phyloP scores from a whole-genome alignment of 1,284 basidiomycete genomes.

The Trichosporon sp. region DNA sequence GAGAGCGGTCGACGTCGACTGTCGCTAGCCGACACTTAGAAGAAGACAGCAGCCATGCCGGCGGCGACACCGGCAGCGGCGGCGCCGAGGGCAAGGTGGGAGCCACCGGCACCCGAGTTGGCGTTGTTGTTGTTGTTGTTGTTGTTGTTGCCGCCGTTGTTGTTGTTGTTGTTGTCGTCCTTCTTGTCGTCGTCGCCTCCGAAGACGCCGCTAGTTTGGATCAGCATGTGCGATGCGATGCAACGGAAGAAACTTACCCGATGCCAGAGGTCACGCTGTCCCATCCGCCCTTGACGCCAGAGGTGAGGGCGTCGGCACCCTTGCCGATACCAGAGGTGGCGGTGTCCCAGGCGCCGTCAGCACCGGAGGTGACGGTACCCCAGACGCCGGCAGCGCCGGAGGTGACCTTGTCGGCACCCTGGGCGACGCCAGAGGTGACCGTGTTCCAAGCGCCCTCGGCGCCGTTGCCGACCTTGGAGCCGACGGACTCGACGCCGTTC shows the following conservation, averaged over 20 bases:
- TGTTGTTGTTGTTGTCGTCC: no score
- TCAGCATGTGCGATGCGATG: background rate
- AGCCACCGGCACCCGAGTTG: no score
- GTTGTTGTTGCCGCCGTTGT: no score
- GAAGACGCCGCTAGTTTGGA: no score
- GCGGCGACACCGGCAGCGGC: constrained; percentile 15
- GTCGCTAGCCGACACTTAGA: constrained; percentile 6
- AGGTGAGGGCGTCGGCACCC: constrained; percentile 13
- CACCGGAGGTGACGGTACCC: constrained; percentile 3
- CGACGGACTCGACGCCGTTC: background rate
- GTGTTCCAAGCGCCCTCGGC: constrained; percentile 3
- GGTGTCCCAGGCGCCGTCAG: background rate
- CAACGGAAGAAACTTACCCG: background rate
- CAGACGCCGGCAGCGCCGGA: constrained; percentile 7
- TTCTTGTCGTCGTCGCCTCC: no score
- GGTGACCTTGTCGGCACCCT: constrained; percentile 13
- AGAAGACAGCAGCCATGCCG: constrained; percentile 11
- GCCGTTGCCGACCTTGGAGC: constrained; percentile 1
- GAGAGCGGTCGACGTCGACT: background rate
- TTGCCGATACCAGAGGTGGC: constrained; percentile 11
- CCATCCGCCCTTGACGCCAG: constrained; percentile 13
- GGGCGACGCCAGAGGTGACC: constrained; percentile 10
- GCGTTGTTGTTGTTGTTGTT: no score
- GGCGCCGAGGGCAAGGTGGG: constrained; percentile 6
- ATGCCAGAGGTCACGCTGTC: constrained; percentile 15